phyloP scores from a whole-genome alignment of 257 asterid genomes.

The Handroanthus guayacan region DNA sequence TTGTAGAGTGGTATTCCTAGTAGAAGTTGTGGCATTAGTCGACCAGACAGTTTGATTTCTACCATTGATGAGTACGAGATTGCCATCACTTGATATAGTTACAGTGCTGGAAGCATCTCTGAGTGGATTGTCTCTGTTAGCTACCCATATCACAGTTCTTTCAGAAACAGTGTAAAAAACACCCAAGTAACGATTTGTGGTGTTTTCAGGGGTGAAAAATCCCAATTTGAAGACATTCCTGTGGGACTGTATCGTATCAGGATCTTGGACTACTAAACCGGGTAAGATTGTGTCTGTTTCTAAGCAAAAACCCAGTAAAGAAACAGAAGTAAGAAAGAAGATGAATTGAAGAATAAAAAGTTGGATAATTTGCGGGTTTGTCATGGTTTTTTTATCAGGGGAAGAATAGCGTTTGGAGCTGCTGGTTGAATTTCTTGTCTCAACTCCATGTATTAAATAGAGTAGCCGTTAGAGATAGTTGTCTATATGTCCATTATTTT shows the following conservation, averaged over 20 bases:
- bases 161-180: slow-evolving; percentile 45
- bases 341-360: not conserved
- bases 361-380: not conserved
- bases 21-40: not conserved
- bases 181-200: slow-evolving; percentile 53
- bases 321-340: slow-evolving; percentile 17
- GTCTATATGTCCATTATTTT: too few relatives aligned
- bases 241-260: slow-evolving; percentile 34
- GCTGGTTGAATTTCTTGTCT: too few relatives aligned
- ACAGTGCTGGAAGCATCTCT: slow-evolving; percentile 37
- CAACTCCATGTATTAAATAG: too few relatives aligned
- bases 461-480: too few relatives aligned
- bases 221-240: slow-evolving; percentile 39
- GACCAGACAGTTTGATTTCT: slow-evolving; percentile 40
- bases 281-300: slow-evolving; percentile 40
- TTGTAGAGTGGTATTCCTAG: not conserved
- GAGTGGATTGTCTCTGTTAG: slow-evolving; percentile 49
- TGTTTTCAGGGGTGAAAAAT: slow-evolving; percentile 49
- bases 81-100: slow-evolving; percentile 32
- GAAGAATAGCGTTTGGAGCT: too few relatives aligned
- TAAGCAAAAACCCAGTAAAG: slow-evolving; percentile 21
- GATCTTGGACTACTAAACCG: slow-evolving; percentile 32
- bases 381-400: not conserved
- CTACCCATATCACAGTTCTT: slow-evolving; percentile 46
- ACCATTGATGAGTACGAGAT: slow-evolving; percentile 43